Conservation (phyloP, 2,329 filamentous ascomycete species). For the Aureobasidium pullulans region DNA sequence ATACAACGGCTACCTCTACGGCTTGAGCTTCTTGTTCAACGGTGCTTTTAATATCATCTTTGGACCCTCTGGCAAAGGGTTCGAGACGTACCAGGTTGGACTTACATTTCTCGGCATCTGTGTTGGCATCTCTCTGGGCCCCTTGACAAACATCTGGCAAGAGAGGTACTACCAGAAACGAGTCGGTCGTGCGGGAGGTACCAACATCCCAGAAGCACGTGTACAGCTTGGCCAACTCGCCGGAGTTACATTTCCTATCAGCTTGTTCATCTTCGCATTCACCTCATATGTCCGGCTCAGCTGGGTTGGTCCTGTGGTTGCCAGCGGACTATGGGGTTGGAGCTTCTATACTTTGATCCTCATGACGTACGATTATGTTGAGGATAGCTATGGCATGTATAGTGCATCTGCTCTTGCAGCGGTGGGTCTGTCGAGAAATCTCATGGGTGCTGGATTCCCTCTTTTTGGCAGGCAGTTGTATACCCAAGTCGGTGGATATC, state of each 20-base stretch:
- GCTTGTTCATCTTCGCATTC: conserved; percentile 45
- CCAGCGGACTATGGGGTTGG: conserved; percentile 33
- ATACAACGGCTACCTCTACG: conserved; percentile 43
- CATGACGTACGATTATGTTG: conserved; percentile 31
- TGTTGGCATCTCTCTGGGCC: conserved; percentile 24
- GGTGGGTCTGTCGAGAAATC: conserved; percentile 31
- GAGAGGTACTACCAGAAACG: conserved; percentile 36
- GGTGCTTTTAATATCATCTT: conserved; percentile 20
- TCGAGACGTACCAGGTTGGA: conserved; percentile 33
- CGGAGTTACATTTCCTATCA: conserved; percentile 34
- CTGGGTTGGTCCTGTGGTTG: conserved; percentile 40
- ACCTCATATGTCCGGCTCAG: conserved; percentile 30
- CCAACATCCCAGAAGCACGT: conserved; percentile 36
- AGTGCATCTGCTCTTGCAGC: conserved; percentile 37
- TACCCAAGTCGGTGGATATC: conserved; percentile 21
- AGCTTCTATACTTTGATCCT: not conserved
- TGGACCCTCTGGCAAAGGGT: conserved; percentile 38
- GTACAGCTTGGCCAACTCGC: conserved; percentile 38
- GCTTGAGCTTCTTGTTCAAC: conserved; percentile 27
- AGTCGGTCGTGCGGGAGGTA: conserved; percentile 23
- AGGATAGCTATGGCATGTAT: conserved; percentile 32
- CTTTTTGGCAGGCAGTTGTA: conserved; percentile 24
- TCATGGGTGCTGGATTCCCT: conserved; percentile 30
- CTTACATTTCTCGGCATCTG: conserved; percentile 24
- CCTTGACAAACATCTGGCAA: conserved; percentile 23